A percentile compares a stretch with the other conserved stretches of the same genome.
Conservation (phyloP, 176 grass and related monocot species). For the Areca catechu region DNA sequence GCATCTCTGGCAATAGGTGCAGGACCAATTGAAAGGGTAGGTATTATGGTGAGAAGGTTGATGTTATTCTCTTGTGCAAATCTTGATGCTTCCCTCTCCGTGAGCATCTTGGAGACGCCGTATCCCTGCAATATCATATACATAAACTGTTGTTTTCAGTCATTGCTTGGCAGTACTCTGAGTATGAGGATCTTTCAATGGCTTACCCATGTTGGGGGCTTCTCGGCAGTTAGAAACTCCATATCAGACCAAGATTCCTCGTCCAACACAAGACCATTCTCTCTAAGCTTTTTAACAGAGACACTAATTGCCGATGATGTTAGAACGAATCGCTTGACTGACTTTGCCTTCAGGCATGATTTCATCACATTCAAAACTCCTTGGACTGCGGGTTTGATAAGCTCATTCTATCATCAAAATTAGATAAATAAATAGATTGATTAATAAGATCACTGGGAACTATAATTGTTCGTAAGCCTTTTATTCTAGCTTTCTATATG, state of each 20-base stretch:
- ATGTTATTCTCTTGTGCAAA: conserved; percentile 45
- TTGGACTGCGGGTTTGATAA: conserved; percentile 29
- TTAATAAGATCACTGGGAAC: not conserved
- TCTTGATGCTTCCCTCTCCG: conserved; percentile 45
- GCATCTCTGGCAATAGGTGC: not conserved
- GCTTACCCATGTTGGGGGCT: conserved; percentile 31
- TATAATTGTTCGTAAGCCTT: too few relatives aligned
- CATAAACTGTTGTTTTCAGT: too few relatives aligned
- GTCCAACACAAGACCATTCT: conserved; percentile 38
- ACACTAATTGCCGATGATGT: conserved; percentile 58
- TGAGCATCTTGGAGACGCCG: conserved; percentile 31
- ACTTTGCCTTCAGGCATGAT: conserved; percentile 50
- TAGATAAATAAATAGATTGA: too few relatives aligned
- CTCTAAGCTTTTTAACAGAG: conserved; percentile 24
- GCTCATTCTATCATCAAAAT: conserved; percentile 34
- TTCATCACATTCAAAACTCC: conserved; percentile 58
- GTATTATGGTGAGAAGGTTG: conserved; percentile 43
- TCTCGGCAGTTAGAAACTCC: conserved; percentile 26
- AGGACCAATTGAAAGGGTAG: conserved; percentile 25
- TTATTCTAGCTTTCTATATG: too few relatives aligned
- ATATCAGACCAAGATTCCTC: conserved; percentile 63
- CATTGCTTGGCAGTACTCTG: too few relatives aligned
- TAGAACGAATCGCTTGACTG: conserved; percentile 52
- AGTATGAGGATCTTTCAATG: not conserved
- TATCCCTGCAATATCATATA: conserved; percentile 36